Base-by-base conservation (phyloP, 805 yeast species). In the Kazachstania martiniae region DNA sequence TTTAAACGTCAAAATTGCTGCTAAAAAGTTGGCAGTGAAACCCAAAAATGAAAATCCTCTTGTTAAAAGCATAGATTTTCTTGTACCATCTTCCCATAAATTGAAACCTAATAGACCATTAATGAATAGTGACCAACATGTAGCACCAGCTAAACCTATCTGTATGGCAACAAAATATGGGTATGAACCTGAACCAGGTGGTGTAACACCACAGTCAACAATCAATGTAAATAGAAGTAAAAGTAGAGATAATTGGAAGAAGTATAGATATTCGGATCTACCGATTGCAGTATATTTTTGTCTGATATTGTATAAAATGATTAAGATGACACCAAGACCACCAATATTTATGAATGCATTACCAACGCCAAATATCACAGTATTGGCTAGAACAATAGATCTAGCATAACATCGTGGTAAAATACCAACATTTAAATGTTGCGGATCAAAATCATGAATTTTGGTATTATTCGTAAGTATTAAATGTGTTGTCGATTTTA, bases 251-350 rank as follows among this genome's bases (percentile, higher is more conserved):
- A 72, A 47, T 56, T 78, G 74, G 56, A 76, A 78, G 49, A 82
- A 78, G 43, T 70, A 72, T 33, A 84, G 58, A 76, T 86, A 80
- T 51, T 91, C 98, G 9, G 74, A 66, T 39, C 97, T 68, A 4
- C 96, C 97, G 37, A 91, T 87, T 9, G 97, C 96, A 0, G 98
- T 91, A 53, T 83, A 87, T 62, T 89, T 85, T 37, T 77, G 65
- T 51, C 87, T 67, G 27, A 87, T 74, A 44, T 80, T 77, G 62
- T 77, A 82, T 9, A 86, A 64, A 34, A 87, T 81, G 44, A 85
- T 68, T 31, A 77, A 62, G 23, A 80, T 41, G 26, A 84, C 68
- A 5, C 70, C 58, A 21, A 91, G 58, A 0, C 84, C 74, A 1
- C 80, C 85, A 32, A 89, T 74, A 50, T 87, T 84, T 14, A 86